Evolutionary conservation across 352 stramenopile genomes (phyloP).

Genomic region (Globisporangium cylindrosporum): DNA sequence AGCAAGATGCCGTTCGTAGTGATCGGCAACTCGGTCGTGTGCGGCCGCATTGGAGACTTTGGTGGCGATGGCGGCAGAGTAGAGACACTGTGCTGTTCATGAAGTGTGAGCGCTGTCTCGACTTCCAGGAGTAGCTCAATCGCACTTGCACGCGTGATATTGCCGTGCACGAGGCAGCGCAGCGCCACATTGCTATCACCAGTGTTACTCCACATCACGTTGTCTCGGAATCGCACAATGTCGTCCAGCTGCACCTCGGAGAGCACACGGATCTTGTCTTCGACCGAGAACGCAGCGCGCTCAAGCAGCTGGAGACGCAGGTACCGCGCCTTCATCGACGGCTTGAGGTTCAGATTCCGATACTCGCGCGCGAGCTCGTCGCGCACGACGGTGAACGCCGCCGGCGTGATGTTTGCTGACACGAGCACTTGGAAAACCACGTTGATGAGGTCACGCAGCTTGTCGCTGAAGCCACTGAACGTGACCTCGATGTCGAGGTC

Average conservation of each 20-base stretch:
- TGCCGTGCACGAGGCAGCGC: constrained; percentile 61
- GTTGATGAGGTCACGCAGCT: constrained; percentile 47
- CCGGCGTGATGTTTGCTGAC: constrained; percentile 24
- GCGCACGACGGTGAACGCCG: constrained; percentile 44
- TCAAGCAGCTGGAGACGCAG: constrained; percentile 70
- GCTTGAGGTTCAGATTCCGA: constrained; percentile 65
- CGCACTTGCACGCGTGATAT: constrained; percentile 40
- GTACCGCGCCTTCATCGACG: constrained; percentile 61
- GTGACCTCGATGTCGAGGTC: constrained; percentile 68
- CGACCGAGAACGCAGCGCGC: constrained; percentile 46
- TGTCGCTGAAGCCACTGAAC: constrained; percentile 73
- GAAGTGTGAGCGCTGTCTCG: constrained; percentile 18
- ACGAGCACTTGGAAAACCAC: constrained; percentile 47
- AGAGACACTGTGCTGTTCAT: background rate
- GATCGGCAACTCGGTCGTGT: constrained; percentile 48
- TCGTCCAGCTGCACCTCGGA: constrained; percentile 23
- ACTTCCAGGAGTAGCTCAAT: constrained; percentile 35
- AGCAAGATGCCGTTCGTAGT: constrained; percentile 60
- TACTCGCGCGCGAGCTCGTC: constrained; percentile 67
- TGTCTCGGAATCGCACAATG: constrained; percentile 28
- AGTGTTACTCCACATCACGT: constrained; percentile 22
- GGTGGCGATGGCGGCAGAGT: constrained; percentile 9
- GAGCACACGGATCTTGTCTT: constrained; percentile 55
- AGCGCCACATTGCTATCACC: constrained; percentile 17
- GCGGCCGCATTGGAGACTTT: constrained; percentile 28